These are phyloP conservation scores for Remersonia thermophila DNA, from an alignment of 2,329 filamentous ascomycete species.

Conservation along the genomic window DNA sequence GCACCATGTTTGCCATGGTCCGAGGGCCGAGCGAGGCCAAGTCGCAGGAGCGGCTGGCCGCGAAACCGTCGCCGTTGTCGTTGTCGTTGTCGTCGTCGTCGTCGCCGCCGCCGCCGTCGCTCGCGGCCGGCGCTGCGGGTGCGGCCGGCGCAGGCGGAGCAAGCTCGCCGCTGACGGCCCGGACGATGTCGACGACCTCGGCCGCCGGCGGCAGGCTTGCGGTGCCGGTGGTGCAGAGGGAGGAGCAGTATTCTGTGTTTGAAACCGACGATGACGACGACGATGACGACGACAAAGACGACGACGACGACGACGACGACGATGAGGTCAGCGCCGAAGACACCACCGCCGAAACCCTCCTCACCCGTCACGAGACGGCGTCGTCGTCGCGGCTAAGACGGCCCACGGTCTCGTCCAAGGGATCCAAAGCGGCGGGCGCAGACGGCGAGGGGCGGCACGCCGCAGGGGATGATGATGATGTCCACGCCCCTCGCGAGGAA, in stretches of 20 bases:
- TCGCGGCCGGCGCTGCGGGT: background rate
- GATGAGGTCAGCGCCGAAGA: background rate
- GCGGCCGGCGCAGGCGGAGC: background rate
- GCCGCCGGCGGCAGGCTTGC: slow-evolving; percentile 11
- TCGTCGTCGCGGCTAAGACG: background rate
- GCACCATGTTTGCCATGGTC: slow-evolving; percentile 27
- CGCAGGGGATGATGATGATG: too few relatives aligned
- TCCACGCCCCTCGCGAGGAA: too few relatives aligned
- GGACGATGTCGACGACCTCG: background rate
- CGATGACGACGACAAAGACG: slow-evolving; percentile 15
- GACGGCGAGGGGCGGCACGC: slow-evolving; percentile 19
- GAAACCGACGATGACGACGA: slow-evolving; percentile 28
- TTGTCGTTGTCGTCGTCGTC: too few relatives aligned
- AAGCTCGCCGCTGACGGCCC: slow-evolving; percentile 5
- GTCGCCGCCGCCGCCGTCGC: background rate
- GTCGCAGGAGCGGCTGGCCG: slow-evolving; percentile 18
- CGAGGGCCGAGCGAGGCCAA: slow-evolving; percentile 24
- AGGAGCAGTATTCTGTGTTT: slow-evolving; percentile 19
- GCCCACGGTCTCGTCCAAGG: background rate
- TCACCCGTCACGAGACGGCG: slow-evolving; percentile 1
- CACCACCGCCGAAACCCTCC: slow-evolving; percentile 4
- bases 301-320: background rate
- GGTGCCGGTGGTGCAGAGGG: slow-evolving; percentile 5
- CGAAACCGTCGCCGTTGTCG: slow-evolving; percentile 3
- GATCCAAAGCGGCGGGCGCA: background rate